These are phyloP conservation scores for Excoecaria cochinchinensis DNA, from an alignment of 345 rosid genomes.

Conservation along the genomic window DNA sequence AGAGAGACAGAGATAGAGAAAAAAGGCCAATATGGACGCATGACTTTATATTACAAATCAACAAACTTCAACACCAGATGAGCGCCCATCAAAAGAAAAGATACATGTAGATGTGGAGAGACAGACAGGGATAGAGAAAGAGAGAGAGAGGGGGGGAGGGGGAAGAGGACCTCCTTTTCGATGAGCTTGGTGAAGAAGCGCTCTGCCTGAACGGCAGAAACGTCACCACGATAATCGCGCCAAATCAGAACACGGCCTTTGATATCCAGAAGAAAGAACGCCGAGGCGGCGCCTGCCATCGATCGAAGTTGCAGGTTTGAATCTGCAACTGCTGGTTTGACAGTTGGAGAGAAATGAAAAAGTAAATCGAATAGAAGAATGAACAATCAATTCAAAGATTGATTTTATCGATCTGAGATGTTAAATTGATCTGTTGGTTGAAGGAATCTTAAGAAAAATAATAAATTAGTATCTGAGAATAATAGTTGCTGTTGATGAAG, in stretches of 20 bases:
- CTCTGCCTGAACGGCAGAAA: constrained; percentile 75
- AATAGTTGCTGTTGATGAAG: background rate
- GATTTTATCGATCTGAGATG: background rate
- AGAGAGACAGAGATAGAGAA: background rate
- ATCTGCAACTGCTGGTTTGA: background rate
- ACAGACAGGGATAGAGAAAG: background rate
- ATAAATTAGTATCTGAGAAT: background rate
- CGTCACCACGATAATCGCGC: constrained; percentile 96
- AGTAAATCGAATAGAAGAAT: background rate
- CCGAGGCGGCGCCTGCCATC: constrained; percentile 93
- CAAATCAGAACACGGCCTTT: constrained; percentile 89
- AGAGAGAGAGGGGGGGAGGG: no score
- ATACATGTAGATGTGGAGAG: background rate
- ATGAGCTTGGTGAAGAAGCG: constrained; percentile 90
- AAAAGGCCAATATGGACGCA: background rate
- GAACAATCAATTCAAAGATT: background rate
- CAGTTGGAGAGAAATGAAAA: no score
- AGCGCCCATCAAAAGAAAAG: background rate
- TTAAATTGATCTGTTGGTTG: background rate
- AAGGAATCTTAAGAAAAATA: background rate
- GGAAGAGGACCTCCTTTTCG: constrained; percentile 63
- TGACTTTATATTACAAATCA: background rate
- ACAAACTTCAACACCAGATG: background rate
- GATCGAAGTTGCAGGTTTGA: constrained; percentile 5
- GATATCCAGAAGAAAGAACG: constrained; percentile 82